Conservation (phyloP, 192 early-diverging fungal genomes). For the Coemansia sp. region DNA sequence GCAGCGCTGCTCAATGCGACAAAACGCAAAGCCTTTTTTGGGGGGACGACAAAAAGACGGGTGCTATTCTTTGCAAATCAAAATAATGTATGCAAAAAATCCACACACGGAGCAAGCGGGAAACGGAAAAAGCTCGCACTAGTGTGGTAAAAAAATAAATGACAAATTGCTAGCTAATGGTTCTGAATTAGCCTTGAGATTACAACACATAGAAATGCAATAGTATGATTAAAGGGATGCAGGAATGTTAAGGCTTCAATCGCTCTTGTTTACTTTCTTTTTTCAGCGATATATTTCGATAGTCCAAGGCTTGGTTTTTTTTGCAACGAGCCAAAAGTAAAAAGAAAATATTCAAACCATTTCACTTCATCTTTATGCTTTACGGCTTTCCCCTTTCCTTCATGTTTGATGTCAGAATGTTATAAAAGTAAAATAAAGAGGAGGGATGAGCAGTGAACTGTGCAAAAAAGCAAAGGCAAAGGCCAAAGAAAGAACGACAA, state of each 20-base stretch:
- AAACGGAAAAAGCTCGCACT: too few relatives aligned
- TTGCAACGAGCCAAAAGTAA: background rate
- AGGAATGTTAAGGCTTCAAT: too few relatives aligned
- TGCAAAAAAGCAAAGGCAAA: background rate
- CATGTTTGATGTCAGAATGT: background rate
- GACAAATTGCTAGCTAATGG: too few relatives aligned
- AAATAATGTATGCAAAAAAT: too few relatives aligned
- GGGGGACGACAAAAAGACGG: too few relatives aligned
- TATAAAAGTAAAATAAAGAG: background rate
- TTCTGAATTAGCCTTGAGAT: background rate
- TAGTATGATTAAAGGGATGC: too few relatives aligned
- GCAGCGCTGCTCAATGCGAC: too few relatives aligned
- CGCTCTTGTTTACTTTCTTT: too few relatives aligned
- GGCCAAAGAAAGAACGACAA: background rate
- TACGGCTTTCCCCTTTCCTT: background rate
- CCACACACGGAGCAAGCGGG: too few relatives aligned
- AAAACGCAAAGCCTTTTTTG: too few relatives aligned
- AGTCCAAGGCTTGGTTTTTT: background rate
- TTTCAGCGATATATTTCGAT: background rate
- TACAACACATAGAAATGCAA: background rate
- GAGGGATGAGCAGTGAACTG: background rate
- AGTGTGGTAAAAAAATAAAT: too few relatives aligned
- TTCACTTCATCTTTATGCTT: slow-evolving; percentile 10
- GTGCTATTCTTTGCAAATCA: too few relatives aligned
- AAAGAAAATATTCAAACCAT: background rate